Base-by-base conservation (phyloP, 306 rosid species). In the Ormosia semicastrata region DNA sequence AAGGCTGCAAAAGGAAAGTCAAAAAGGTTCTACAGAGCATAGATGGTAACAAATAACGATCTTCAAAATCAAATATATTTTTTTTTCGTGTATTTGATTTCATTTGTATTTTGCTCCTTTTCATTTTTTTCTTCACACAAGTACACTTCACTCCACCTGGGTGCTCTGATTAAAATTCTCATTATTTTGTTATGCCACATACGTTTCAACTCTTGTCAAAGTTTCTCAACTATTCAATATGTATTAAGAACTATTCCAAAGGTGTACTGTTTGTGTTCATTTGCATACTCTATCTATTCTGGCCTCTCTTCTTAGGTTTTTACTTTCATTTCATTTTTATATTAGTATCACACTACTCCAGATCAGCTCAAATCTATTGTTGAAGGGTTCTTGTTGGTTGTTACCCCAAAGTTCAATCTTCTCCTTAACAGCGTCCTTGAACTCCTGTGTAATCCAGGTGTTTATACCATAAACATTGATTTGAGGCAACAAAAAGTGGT, bases 1-100 rank as follows among this genome's bases (percentile, higher is more conserved):
- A 79, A 79, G 99, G 87, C 14, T 95, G 99, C 94, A 86, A 86
- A 78, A 88, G 84, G 71, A 93, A 90, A 80, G 94, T 92, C 7
- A 72, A 78, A 13, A 90, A 85, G 73, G 64, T 85, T 72, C 86
- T 95, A 8, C 90, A 82, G 73, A 73, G 53, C n/a, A 76, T 95
- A 7, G 80, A 92, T 7, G 99, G 99, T 93, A 82, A 24, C 24
- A 1, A 70, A 5, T 8, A 4, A 2, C 7, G 10, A 65, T 43
- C 40, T 24, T 46, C 73, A 59, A 36, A 40, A 18, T 15, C 37
- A 11, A 40, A 39, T 4, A 4, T 36, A 37, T 5, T 32, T 7
- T 12, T 32, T 50, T 0, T 54, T 30, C n/a, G 66, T 2, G 47
- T 32, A 2, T 81, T 40, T n/a, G 8, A 12, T 70, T 57, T 49